Conservation (phyloP, 106 monocot genomes). For the Dendrobium officinale region DNA sequence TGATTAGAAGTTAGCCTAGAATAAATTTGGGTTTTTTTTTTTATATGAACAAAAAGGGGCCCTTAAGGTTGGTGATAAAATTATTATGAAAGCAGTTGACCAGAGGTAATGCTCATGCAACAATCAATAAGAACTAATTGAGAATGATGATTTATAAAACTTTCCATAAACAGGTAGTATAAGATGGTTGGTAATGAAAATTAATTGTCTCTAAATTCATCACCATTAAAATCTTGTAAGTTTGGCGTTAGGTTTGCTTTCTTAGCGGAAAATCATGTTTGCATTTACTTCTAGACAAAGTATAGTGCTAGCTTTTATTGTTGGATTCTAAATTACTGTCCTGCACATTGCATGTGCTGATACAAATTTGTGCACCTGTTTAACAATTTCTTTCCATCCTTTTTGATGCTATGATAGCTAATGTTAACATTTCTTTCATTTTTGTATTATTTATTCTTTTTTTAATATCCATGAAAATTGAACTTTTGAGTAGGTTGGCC, state of each 20-base stretch:
- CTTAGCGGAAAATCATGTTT: not conserved
- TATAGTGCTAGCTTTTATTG: not conserved
- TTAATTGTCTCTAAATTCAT: not conserved
- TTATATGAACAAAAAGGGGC: not conserved
- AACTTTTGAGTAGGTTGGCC: constrained; percentile 37
- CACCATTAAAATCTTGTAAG: not conserved
- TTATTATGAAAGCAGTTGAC: too few relatives aligned
- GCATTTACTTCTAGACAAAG: not conserved
- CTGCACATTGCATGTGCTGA: not conserved
- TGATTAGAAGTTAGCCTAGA: not conserved
- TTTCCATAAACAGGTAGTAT: too few relatives aligned
- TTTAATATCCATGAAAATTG: not conserved
- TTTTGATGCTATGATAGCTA: not conserved
- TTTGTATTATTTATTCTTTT: not conserved
- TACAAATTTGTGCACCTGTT: not conserved
- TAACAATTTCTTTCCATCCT: not conserved
- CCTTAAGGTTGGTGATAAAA: not conserved
- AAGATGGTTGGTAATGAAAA: too few relatives aligned
- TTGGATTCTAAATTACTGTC: not conserved
- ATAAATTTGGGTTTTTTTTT: not conserved
- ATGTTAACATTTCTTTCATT: not conserved
- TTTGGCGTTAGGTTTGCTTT: not conserved
- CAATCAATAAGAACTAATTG: too few relatives aligned
- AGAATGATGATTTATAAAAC: too few relatives aligned
- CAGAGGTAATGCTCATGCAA: too few relatives aligned